Percentiles rank a stretch among this genome's conserved stretches.
These are phyloP conservation scores for Colletotrichum sp. DNA, from an alignment of 2,329 filamentous ascomycete genomes.

Conservation along the genomic window DNA sequence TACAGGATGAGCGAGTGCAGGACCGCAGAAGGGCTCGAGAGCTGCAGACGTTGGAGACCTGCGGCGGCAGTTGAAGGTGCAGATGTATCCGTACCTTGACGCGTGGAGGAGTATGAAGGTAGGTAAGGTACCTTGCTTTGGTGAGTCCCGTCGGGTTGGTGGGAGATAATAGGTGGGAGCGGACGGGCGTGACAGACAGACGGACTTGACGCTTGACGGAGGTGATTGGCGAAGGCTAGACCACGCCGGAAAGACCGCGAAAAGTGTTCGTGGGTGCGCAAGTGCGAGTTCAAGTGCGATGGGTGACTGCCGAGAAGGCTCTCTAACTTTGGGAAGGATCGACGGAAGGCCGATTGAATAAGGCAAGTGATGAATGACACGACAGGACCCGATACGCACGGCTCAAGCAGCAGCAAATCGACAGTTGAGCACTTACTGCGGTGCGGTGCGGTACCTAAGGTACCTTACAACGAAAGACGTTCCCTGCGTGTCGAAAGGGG, in stretches of 20 bases:
- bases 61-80: not conserved
- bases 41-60: not conserved
- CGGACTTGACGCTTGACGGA: not conserved
- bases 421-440: not conserved
- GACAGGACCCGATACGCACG: not conserved
- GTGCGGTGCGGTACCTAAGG: not conserved
- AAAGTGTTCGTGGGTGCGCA: not conserved
- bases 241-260: not conserved
- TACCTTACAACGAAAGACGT: not conserved
- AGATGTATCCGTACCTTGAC: not conserved
- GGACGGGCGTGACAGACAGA: not conserved
- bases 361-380: not conserved
- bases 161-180: not conserved
- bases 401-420: not conserved
- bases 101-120: not conserved
- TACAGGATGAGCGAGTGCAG: not conserved
- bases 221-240: not conserved
- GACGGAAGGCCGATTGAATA: not conserved
- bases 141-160: not conserved
- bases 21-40: slow-evolving; percentile 3
- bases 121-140: not conserved
- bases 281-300: not conserved
- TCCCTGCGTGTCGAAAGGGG: not conserved
- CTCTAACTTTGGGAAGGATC: slow-evolving; percentile 4
- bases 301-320: not conserved